Evolutionary conservation across 257 asterid genomes (phyloP).

Genomic region (Nicotiana benthamiana): DNA sequence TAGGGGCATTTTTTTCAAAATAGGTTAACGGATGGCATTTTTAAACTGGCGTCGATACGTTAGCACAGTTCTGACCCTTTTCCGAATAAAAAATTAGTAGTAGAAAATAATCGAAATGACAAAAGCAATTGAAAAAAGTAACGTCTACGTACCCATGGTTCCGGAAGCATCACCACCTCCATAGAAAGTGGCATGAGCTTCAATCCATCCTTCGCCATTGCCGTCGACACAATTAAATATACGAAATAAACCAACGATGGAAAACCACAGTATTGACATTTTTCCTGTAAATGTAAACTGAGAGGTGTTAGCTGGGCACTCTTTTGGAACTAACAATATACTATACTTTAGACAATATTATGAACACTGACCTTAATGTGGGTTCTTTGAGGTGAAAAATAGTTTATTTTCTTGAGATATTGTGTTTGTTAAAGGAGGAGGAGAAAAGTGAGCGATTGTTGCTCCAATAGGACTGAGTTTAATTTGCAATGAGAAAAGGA

Average conservation of each 20-base stretch:
- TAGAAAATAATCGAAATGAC: neutral
- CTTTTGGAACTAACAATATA: neutral
- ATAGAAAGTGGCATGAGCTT: slow-evolving; percentile 61
- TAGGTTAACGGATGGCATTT: no score
- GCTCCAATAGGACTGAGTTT: neutral
- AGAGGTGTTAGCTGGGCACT: neutral
- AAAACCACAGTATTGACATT: slow-evolving; percentile 8
- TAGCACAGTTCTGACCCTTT: no score
- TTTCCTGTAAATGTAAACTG: neutral
- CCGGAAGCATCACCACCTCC: slow-evolving; percentile 66
- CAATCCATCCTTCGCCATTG: slow-evolving; percentile 40
- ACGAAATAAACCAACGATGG: slow-evolving; percentile 10
- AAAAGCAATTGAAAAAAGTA: neutral
- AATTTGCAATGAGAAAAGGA: neutral
- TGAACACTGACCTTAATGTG: neutral
- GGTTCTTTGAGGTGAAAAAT: neutral
- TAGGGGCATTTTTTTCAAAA: no score
- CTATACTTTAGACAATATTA: neutral
- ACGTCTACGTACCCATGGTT: slow-evolving; percentile 55
- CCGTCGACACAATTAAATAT: slow-evolving; percentile 13
- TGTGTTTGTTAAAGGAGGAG: no score
- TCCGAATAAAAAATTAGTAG: no score
- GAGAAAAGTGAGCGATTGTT: no score
- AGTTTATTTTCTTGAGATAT: neutral
- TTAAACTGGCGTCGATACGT: no score